Evolutionary conservation across 805 yeast genomes (phyloP).

Genomic region (Kluyveromyces lactis): DNA sequence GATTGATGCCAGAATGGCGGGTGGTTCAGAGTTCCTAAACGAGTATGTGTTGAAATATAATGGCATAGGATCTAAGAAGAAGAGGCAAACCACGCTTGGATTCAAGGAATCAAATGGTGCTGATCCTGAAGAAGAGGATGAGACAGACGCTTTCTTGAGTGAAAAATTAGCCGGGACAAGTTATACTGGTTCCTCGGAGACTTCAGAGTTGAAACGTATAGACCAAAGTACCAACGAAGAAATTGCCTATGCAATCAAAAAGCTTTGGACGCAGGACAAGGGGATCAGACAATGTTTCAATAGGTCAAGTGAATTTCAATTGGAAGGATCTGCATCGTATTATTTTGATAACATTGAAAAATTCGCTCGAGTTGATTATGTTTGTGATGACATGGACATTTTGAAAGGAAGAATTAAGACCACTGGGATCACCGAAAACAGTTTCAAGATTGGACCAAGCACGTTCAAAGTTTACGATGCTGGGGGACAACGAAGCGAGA

Average conservation of each 20-base stretch:
- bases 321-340: constrained; percentile 75
- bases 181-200: background rate
- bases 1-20: constrained; percentile 58
- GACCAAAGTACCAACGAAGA: constrained; percentile 32
- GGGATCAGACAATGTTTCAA: constrained; percentile 56
- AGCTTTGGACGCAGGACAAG: constrained; percentile 60
- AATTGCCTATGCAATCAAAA: constrained; percentile 61
- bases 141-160: background rate
- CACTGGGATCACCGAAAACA: constrained; percentile 88
- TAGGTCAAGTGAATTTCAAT: constrained; percentile 68
- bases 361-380: constrained; percentile 55
- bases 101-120: constrained; percentile 13
- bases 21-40: constrained; percentile 54
- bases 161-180: background rate
- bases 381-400: constrained; percentile 76
- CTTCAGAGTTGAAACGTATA: background rate
- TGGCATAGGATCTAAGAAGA: constrained; percentile 37
- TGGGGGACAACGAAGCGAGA: constrained; percentile 90
- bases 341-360: constrained; percentile 67
- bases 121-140: background rate
- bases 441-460: constrained; percentile 57
- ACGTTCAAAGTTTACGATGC: constrained; percentile 82
- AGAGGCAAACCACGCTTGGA: constrained; percentile 38
- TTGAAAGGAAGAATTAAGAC: constrained; percentile 88
- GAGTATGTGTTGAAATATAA: constrained; percentile 58